These are phyloP conservation scores for Cercospora brassicicola DNA, from an alignment of 2,329 filamentous ascomycete genomes.

Conservation along the genomic window DNA sequence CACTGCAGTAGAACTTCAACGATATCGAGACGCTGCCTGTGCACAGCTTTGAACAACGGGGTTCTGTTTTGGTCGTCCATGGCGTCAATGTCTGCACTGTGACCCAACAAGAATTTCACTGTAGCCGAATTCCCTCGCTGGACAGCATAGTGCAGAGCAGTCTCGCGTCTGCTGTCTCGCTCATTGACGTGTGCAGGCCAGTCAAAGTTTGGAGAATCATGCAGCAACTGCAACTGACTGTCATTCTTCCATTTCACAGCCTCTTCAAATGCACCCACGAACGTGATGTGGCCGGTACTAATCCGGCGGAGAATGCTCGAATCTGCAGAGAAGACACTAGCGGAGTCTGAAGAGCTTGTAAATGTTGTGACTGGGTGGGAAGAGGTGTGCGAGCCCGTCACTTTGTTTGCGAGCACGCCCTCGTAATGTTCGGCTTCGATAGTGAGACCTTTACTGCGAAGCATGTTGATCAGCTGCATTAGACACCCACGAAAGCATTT, in stretches of 20 bases:
- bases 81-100: not conserved
- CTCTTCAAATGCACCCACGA: not conserved
- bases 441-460: not conserved
- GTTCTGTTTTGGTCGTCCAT: not conserved
- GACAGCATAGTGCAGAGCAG: not conserved
- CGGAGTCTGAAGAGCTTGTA: not conserved
- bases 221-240: not conserved
- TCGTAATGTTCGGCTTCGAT: not conserved
- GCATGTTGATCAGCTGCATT: constrained; percentile 1
- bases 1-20: not conserved
- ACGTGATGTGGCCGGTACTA: not conserved
- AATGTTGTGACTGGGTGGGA: not conserved
- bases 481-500: not conserved
- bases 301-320: not conserved
- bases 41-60: not conserved
- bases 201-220: not conserved
- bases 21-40: not conserved
- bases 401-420: not conserved
- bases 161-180: not conserved
- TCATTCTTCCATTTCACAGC: not conserved
- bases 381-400: not conserved
- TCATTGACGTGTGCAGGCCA: not conserved
- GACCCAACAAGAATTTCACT: not conserved
- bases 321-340: not conserved
- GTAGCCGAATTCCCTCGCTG: not conserved